These are phyloP conservation scores for Verruconis gallopava DNA, from an alignment of 2,329 filamentous ascomycete genomes.

Conservation along the genomic window DNA sequence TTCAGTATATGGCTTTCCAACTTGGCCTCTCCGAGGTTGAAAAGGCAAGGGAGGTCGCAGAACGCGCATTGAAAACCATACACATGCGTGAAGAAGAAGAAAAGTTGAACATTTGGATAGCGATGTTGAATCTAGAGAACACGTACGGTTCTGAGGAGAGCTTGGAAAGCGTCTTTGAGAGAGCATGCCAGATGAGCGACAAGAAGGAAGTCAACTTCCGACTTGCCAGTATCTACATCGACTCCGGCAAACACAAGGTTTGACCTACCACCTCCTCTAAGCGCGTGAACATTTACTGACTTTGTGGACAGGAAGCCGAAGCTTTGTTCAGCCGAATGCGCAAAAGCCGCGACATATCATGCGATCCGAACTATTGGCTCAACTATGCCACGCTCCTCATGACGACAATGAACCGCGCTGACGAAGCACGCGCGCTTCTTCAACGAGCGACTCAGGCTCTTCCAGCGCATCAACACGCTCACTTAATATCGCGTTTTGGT, in stretches of 20 bases:
- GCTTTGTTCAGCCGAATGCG: slow-evolving; percentile 72
- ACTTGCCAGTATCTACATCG: slow-evolving; percentile 87
- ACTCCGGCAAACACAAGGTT: slow-evolving; percentile 74
- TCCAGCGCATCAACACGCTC: slow-evolving; percentile 53
- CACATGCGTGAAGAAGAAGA: slow-evolving; percentile 82
- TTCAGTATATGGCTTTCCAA: slow-evolving; percentile 98
- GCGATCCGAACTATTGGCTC: slow-evolving; percentile 69
- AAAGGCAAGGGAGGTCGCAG: slow-evolving; percentile 77
- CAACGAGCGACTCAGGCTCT: slow-evolving; percentile 76
- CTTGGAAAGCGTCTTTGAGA: slow-evolving; percentile 76
- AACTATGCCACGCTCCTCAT: slow-evolving; percentile 94
- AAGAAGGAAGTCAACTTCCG: slow-evolving; percentile 79
- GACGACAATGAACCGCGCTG: slow-evolving; percentile 54
- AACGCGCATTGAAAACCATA: slow-evolving; percentile 83
- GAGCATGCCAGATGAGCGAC: slow-evolving; percentile 89
- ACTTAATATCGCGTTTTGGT: slow-evolving; percentile 76
- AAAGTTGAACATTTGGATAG: slow-evolving; percentile 92
- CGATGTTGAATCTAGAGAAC: slow-evolving; percentile 86
- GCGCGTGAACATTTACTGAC: slow-evolving; percentile 14
- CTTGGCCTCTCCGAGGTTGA: slow-evolving; percentile 80
- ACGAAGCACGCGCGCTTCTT: slow-evolving; percentile 65
- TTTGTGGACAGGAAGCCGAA: slow-evolving; percentile 59
- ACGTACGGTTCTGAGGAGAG: slow-evolving; percentile 74
- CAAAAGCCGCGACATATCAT: slow-evolving; percentile 72
- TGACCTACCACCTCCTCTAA: slow-evolving; percentile 22